Base-by-base conservation (phyloP, 2,329 filamentous ascomycete species). In the Ustilaginoidea virens region DNA sequence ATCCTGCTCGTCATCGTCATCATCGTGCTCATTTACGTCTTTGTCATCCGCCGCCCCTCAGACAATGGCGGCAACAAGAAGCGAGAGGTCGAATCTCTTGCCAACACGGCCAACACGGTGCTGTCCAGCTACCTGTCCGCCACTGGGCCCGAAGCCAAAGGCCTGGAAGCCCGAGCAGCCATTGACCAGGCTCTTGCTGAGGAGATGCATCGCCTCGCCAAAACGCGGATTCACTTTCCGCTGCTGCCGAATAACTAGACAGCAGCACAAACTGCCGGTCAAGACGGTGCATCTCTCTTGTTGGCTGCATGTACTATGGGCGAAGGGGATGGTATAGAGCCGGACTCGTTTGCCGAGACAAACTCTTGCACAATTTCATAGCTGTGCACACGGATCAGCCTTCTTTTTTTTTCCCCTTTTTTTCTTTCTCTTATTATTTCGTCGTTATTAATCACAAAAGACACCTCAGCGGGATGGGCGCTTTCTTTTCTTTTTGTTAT, bases 1-100 rank as follows among this genome's bases (percentile, higher is more conserved):
- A 67, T 73, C 28, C 52, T 73, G 25, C 40, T 62, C 29, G 51
- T 73, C 26, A 55, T 72, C 25, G 60, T 61, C 23, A 57, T 66
- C 29, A 48, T 61, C 26, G 59, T 72, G 7, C 56, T 63, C 30
- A 52, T 63, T 29, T 67, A 63, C 39, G 42, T 66, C 35, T 49
- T 56, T 17, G 48, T 63, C 35, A 48, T 56, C 33, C 55, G 48
- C 37, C 39, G 33, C 23, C 34, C 38, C 17, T 36, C 35, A 36
- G 36, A 38, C 26, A 44, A 39, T 18, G 47, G 36, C 31, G 42
- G 43, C 29, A 40, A 35, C 30, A 46, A 39, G 30, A 52, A 48
- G 40, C 48, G 47, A 44, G 46, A 37, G 32, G 33, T 47, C 16
- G 30, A 52, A 29, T 37, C 42, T 11, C 5, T 22, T 14, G 22